Evolutionary conservation across 2,329 filamentous ascomycete genomes (phyloP).

Genomic region (Paecilomyces dactylethromorphus): DNA sequence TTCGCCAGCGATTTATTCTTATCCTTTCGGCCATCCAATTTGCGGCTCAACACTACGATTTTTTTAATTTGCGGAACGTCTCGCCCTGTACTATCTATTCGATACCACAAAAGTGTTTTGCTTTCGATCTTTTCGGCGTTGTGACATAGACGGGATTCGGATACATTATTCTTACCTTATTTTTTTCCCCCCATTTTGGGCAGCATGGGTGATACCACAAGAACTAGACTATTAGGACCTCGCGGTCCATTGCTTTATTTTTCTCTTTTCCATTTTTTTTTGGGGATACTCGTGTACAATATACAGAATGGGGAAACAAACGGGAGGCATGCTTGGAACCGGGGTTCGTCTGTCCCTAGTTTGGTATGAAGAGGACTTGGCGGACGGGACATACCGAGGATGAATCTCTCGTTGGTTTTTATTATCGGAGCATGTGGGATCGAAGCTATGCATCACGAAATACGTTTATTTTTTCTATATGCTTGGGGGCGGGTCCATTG

Average conservation of each 20-base stretch:
- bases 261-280: constrained; percentile 9
- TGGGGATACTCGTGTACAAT: constrained; percentile 15
- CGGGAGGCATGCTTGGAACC: background rate
- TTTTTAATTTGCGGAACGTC: constrained; percentile 4
- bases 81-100: background rate
- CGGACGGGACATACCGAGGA: background rate
- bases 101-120: constrained; percentile 1
- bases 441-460: background rate
- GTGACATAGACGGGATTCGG: constrained; percentile 32
- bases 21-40: background rate
- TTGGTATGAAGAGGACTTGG: background rate
- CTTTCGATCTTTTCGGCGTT: constrained; percentile 21
- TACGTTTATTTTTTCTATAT: background rate
- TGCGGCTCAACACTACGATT: constrained; percentile 4
- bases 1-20: background rate
- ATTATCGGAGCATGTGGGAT: background rate
- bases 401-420: background rate
- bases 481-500: background rate
- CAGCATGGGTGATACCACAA: constrained; percentile 32
- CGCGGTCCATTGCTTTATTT: constrained; percentile 22
- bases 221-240: constrained; percentile 31
- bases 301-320: constrained; percentile 2
- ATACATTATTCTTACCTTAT: constrained; percentile 12
- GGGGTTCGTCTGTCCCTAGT: background rate
- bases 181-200: background rate